Conservation (phyloP, 208 protist genomes). For the Leishmania amazonensis region DNA sequence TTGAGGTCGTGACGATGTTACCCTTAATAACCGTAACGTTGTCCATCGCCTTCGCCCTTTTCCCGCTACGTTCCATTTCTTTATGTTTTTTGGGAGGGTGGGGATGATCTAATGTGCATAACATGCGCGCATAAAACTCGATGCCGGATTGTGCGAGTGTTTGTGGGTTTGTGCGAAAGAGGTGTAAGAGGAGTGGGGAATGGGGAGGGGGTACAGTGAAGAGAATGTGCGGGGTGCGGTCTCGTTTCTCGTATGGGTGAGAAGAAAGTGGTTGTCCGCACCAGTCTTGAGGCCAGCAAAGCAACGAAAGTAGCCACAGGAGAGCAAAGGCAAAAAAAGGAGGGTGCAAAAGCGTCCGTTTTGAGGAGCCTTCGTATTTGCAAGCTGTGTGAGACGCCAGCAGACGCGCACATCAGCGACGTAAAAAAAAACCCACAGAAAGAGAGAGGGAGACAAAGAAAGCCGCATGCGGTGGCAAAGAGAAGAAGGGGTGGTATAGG, state of each 20-base stretch:
- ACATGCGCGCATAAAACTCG: neutral
- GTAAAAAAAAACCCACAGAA: neutral
- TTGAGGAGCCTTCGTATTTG: neutral
- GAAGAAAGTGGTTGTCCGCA: neutral
- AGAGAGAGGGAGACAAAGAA: neutral
- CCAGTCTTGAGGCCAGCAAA: neutral
- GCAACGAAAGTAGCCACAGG: neutral
- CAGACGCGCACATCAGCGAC: neutral
- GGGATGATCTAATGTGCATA: neutral
- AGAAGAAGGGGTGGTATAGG: neutral
- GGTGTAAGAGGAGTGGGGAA: neutral
- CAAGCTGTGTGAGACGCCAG: no score
- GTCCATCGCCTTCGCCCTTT: neutral
- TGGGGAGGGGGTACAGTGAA: neutral
- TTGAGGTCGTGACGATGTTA: conserved; percentile 58
- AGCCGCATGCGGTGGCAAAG: neutral
- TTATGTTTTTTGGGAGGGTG: neutral
- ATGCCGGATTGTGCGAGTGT: neutral
- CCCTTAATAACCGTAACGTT: conserved; percentile 53
- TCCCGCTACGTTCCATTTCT: neutral
- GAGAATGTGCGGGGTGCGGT: neutral
- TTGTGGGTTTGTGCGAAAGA: neutral
- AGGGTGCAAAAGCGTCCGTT: neutral
- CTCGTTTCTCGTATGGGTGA: neutral
- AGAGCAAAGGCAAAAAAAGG: neutral